Evolutionary conservation across 2,329 filamentous ascomycete genomes (phyloP), one percentile per base, ranked within the genome.

Genomic region (Cladosporium sp.): DNA sequence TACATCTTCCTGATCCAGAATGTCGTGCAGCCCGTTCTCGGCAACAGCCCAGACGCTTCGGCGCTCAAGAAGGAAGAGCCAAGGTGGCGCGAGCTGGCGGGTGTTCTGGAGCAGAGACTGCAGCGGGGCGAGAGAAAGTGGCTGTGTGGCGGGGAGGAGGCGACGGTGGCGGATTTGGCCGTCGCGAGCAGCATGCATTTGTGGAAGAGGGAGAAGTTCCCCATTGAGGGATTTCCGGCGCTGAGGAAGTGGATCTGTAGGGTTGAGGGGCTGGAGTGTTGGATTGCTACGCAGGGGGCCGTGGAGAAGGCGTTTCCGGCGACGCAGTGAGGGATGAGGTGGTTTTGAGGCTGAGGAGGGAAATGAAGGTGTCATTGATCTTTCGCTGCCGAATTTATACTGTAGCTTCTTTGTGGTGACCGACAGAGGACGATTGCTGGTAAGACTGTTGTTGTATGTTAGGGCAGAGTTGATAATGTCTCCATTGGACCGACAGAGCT

Each of bases 131-230:
- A 74, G 59, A 75, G 68, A 66, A 57, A 34, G 19, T 55, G 52
- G 52, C 13, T 55, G 9, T 55, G 52, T 28, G 63, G 76, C 5
- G 65, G 66, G 6, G 74, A 73, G 42, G 61, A 73, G 15, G 61
- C 71, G 3, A 76, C 72, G 20, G 74, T 77, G 59, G 74, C 73
- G 20, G 75, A 77, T 61, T 70, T 77, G 57, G 71, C 74, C 4
- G 64, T 77, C 40, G 73, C 73, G 42, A 67, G 73, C 2, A 66
- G 71, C 6, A 73, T 76, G 69, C 74, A 77, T 57, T 62, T 76
- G 17, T 65, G 73, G 56, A 65, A 60, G n/a, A 70, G 66, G 3
- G 61, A 64, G 19, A 62, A 66, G 15, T 61, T 77, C 0, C 73
- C 74, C 9, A 62, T 76, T 2, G 72, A 74, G n/a, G 63, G 73